Evolutionary conservation across 768 basidiomycete genomes (phyloP), one percentile per base, ranked within the genome.

Genomic region (Porphyrellus cyaneotinctus): DNA sequence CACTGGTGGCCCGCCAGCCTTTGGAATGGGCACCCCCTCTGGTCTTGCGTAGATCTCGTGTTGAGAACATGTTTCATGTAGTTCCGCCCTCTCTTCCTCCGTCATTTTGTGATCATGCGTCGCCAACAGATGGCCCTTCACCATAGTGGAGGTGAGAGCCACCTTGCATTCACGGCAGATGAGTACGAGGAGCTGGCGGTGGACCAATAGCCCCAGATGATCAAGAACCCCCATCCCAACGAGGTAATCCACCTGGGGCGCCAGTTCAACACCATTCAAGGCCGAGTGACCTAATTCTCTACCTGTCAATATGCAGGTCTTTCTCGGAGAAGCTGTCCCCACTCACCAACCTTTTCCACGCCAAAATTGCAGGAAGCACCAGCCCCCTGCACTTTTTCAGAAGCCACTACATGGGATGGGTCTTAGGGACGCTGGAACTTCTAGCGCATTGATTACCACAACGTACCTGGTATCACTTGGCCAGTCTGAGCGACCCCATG

Each of bases 1-100:
- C 18, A 53, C 52, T 26, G 41, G 52, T 4, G 46, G 52, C 10
- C 52, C 32, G 0, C 52, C 46, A 35, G 52, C 17, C 44, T 33
- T 33, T 6, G 45, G 51, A 32, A 20, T 6, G 3, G 24, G 10
- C 2, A 52, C 45, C 6, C 33, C 18, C 38, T 52, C 45, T 5
- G n/a, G 45, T 5, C n/a, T 44, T 10, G 32, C 22, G 5, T 31
- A 45, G 20, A 51, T 20, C 36, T 24, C 22, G 23, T 50, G 4
- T 18, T 14, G 20, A 32, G 17, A 41, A 17, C 22, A 23, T 32
- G 13, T 9, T n/a, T 31, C 39, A 2, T 18, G 4, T 4, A 51
- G 43, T 10, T 30, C 31, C 0, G 30, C 37, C 28, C 31, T 46
- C 22, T 52, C 44, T 22, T 22, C 2, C 43, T 28, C 18, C 4